Base-by-base conservation (phyloP, 2,329 filamentous ascomycete genomes). In the Apiospora hydei region DNA sequence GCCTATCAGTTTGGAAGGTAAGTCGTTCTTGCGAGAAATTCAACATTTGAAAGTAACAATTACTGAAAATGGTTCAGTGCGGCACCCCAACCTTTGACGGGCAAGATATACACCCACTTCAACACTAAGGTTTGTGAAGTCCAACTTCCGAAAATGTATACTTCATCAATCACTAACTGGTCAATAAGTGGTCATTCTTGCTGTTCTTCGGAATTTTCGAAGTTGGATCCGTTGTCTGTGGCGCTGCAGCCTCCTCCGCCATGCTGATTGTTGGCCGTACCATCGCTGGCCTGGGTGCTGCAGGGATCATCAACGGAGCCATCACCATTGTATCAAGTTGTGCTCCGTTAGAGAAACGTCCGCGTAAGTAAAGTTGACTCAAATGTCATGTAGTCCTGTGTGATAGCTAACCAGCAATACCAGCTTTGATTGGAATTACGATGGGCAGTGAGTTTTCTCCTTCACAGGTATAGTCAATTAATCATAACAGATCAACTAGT, bases 81-180 rank as follows among this genome's bases (percentile, higher is more conserved):
- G 13, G 78, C 81, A 11, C 76, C 84, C 14, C 82, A 83, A 67
- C 82, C 82, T 0, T 75, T 84, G 7, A 77, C 80, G 0, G 84
- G 83, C 0, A 83, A 79, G 69, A 74, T 84, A 1, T 85, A 83
- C 66, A 79, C 74, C 8, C 74, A 81, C 38, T 83, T 83, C 69
- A 78, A 71, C 18, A 73, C 76, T 4, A 83, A 84, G 77, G 82
- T 83, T 67, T 3, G 73, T 73, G 51, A n/a, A n/a, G n/a, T n/a
- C n/a, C n/a, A n/a, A n/a, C 38, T 4, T 38, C 8, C 4, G 38
- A 8, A 38, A 38, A 38, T 4, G 38, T 8, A 4, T 8, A 4
- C 38, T 38, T 41, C 21, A 4, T 49, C 2, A 1, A 8, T 49
- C 4, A n/a, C 18, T 53, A 14, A 53, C 49, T 10, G 10, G 49